These are phyloP conservation scores for Myxozyma neglecta DNA, from an alignment of 805 yeast genomes.

Conservation along the genomic window DNA sequence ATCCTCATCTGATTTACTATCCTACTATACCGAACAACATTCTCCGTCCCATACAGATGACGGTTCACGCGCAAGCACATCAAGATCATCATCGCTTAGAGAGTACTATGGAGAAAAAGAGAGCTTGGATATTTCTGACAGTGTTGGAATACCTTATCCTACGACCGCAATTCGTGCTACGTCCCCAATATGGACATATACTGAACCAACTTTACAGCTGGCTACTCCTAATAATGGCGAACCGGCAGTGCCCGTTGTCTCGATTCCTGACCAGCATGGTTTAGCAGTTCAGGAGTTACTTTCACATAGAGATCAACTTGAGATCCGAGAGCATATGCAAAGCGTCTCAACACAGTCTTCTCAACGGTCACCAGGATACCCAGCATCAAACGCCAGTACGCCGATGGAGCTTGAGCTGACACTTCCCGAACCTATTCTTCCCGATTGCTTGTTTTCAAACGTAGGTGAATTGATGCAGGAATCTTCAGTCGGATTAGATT, in stretches of 20 bases:
- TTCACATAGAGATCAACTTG: background rate
- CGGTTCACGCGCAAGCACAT: background rate
- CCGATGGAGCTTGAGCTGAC: conserved; percentile 4
- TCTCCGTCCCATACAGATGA: conserved; percentile 1
- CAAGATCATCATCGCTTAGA: background rate
- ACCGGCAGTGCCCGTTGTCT: conserved; percentile 6
- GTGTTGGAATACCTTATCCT: background rate
- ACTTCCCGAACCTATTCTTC: conserved; percentile 29
- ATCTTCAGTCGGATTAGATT: conserved; percentile 9
- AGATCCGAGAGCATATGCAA: background rate
- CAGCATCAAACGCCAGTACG: background rate
- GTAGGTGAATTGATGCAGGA: conserved; percentile 28
- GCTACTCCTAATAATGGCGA: background rate
- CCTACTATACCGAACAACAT: conserved; percentile 18
- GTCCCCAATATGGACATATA: conserved; percentile 26
- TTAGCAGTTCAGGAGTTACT: conserved; percentile 7
- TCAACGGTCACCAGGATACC: conserved; percentile 1
- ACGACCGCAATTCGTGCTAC: conserved; percentile 28
- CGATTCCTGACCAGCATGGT: conserved; percentile 9
- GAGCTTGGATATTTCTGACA: background rate
- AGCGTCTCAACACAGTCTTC: background rate
- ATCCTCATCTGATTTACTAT: conserved; percentile 19
- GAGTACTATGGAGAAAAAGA: background rate
- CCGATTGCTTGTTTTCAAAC: conserved; percentile 25
- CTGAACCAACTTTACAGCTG: conserved; percentile 10